Conservation (phyloP, 441 rosid genomes). For the Isatis lusitanica region DNA sequence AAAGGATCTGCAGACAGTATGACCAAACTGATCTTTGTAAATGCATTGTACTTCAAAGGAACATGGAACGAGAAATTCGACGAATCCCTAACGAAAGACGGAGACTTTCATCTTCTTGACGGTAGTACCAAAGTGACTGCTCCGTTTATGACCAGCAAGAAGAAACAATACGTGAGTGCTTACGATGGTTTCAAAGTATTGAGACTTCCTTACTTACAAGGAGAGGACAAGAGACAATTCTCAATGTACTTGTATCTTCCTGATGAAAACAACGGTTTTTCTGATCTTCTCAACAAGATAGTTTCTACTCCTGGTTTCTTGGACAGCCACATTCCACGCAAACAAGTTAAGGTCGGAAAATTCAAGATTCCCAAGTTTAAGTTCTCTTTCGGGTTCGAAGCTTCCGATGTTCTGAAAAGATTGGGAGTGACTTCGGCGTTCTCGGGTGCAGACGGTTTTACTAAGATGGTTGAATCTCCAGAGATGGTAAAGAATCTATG, state of each 20-base stretch:
- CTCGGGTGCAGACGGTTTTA: slow-evolving; percentile 56
- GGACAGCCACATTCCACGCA: slow-evolving; percentile 49
- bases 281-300: slow-evolving; percentile 50
- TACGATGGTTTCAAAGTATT: slow-evolving; percentile 72
- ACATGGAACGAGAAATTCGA: slow-evolving; percentile 76
- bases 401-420: slow-evolving; percentile 54
- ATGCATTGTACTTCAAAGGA: slow-evolving; percentile 85
- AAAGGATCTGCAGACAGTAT: slow-evolving; percentile 52
- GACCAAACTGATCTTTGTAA: slow-evolving; percentile 64
- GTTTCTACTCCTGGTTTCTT: slow-evolving; percentile 57
- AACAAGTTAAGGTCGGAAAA: slow-evolving; percentile 49
- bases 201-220: slow-evolving; percentile 74
- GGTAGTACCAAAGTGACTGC: slow-evolving; percentile 54
- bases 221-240: slow-evolving; percentile 59
- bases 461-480: slow-evolving; percentile 69
- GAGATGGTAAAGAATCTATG: slow-evolving; percentile 38
- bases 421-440: slow-evolving; percentile 64
- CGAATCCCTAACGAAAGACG: slow-evolving; percentile 51
- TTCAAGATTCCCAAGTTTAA: slow-evolving; percentile 71
- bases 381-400: slow-evolving; percentile 67
- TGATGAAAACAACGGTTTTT: slow-evolving; percentile 59
- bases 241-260: slow-evolving; percentile 82
- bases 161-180: slow-evolving; percentile 51
- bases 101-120: slow-evolving; percentile 61
- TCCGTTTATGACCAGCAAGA: slow-evolving; percentile 73